Base-by-base conservation (phyloP, 371 early-diverging fungal genomes). In the Rhizopus arrhizus region DNA sequence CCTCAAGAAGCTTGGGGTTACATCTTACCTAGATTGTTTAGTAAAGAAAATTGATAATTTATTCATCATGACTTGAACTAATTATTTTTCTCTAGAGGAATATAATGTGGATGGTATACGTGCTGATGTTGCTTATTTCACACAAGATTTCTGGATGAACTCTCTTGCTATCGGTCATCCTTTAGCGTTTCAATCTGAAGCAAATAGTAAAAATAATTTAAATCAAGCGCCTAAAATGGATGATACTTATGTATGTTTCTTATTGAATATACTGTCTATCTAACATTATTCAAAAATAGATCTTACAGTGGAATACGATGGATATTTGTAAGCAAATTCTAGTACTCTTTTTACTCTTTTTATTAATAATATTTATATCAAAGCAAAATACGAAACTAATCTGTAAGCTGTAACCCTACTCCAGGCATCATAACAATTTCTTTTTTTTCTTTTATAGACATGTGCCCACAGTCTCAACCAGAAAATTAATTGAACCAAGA, bases 1-100 rank as follows among this genome's bases (percentile, higher is more conserved):
- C 70, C 70, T 46, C 59, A 62, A 50, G 70, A 62, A 31, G 32
- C 59, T 38, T 70, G 70, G 70, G 62, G 70, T 31, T 70, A 70
- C 40, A 65, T 70, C 16, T 40, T 54, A 9, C 43, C 43, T n/a
- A 35, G 42, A 41, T 43, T 31, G n/a, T 54, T 42, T 15, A 55
- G 31, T 33, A 22, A 22, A 22, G 22, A 22, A 56, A 15, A 15
- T 11, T 8, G 3, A 34, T 56, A 47, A 7, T 36, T 47, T 42
- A 42, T 54, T 54, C 42, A 31, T 13, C 28, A 54, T 47, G 13
- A 15, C 28, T 35, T 32, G 6, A 32, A 32, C 11, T 22, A 31
- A 10, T 50, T 13, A 5, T 10, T 16, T 2, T 43, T 3, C 12
- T 48, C 42, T 34, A 70, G 70, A 70, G 63, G 70, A 70, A 34